These are phyloP conservation scores for Lonicera japonica DNA, from an alignment of 129 eudicot species.

Conservation along the genomic window DNA sequence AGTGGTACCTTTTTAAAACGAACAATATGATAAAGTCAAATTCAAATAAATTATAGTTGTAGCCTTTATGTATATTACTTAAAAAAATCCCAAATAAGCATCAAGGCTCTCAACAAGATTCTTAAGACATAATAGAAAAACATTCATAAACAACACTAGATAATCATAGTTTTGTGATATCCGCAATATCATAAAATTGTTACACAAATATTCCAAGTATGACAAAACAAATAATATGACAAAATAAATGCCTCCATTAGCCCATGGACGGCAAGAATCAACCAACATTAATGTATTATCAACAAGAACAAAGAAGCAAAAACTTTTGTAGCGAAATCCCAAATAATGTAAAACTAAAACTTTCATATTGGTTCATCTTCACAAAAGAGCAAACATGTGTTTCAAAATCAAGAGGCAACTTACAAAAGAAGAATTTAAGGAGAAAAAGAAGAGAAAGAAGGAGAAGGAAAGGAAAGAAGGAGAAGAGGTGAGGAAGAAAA, in stretches of 20 bases:
- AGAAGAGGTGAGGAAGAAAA: background rate
- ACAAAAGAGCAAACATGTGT: background rate
- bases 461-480: background rate
- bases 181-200: no score
- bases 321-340: background rate
- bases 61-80: no score
- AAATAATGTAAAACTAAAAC: background rate
- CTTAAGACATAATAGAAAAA: no score
- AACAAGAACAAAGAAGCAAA: background rate
- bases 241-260: background rate
- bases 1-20: no score
- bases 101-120: no score
- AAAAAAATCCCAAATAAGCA: no score
- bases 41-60: no score
- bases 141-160: no score
- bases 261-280: background rate
- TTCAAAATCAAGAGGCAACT: background rate
- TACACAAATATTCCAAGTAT: no score
- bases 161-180: no score
- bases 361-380: background rate
- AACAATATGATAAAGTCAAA: no score
- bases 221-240: background rate
- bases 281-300: no score
- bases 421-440: background rate
- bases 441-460: background rate